A percentile compares a stretch with the other conserved stretches of the same genome.
phyloP scores from a whole-genome alignment of 2,329 filamentous ascomycete genomes.

The Albophoma yamanashiensis region DNA sequence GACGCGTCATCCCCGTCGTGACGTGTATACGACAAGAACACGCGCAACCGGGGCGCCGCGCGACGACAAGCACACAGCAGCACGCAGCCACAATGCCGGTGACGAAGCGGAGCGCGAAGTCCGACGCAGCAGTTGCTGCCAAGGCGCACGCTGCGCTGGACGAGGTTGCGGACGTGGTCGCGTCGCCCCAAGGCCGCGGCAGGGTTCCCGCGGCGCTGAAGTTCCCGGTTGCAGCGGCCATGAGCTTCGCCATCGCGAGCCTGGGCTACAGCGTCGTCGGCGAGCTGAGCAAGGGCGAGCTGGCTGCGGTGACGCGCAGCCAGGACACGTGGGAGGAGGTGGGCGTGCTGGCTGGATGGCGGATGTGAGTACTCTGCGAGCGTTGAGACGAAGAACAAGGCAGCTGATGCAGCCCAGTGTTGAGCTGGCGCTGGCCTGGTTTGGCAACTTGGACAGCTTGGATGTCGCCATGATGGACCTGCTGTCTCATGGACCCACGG shows the following conservation, averaged over 20 bases:
- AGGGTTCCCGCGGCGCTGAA: slow-evolving; percentile 33
- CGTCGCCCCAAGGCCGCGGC: background rate
- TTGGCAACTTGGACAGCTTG: slow-evolving; percentile 60
- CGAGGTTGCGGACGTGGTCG: background rate
- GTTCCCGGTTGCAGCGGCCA: slow-evolving; percentile 40
- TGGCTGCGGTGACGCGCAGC: slow-evolving; percentile 56
- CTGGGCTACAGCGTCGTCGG: slow-evolving; percentile 53
- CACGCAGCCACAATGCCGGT: slow-evolving; percentile 7
- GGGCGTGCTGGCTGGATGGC: slow-evolving; percentile 39
- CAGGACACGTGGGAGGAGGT: slow-evolving; percentile 54
- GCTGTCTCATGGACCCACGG: slow-evolving; percentile 64
- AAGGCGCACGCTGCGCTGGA: slow-evolving; percentile 8
- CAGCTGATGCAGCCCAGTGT: slow-evolving; percentile 30
- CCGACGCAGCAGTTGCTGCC: slow-evolving; percentile 5
- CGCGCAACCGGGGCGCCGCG: background rate
- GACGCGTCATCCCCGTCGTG: background rate
- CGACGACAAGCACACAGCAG: background rate
- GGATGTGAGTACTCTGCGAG: slow-evolving; percentile 33
- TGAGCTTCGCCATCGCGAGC: slow-evolving; percentile 52
- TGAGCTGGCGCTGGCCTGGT: slow-evolving; percentile 65
- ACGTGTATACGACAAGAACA: background rate
- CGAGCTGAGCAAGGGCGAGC: slow-evolving; percentile 50
- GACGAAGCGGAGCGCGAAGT: slow-evolving; percentile 12
- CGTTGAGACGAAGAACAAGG: too few relatives aligned
- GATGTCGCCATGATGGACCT: slow-evolving; percentile 56